A percentile compares a stretch with the other conserved stretches of the same genome.
Conservation (phyloP, 305 asterid genomes). For the Caryopteris hybrid region DNA sequence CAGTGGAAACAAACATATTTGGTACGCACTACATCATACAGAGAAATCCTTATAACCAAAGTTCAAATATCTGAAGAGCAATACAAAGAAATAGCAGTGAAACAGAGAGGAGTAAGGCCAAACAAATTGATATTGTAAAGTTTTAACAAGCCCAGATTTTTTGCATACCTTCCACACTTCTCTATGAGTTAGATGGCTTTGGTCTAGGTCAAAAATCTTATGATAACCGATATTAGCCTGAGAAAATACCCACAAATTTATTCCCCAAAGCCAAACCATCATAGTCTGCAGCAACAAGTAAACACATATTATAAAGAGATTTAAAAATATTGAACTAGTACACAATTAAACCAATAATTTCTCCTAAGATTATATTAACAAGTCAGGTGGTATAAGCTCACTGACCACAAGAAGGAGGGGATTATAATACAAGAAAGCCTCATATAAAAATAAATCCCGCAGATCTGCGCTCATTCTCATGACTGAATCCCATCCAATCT, state of each 20-base stretch:
- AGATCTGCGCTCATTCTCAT: constrained; percentile 96
- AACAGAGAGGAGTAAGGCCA: constrained; percentile 16
- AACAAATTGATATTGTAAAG: constrained; percentile 7
- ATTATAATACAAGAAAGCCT: constrained; percentile 97
- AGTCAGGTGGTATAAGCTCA: constrained; percentile 18
- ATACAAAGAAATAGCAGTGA: constrained; percentile 1
- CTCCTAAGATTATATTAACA: constrained; percentile 12
- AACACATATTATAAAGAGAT: constrained; percentile 6
- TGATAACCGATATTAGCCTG: constrained; percentile 72
- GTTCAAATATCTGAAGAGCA: neutral
- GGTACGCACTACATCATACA: no score
- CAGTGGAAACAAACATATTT: no score
- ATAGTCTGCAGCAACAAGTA: constrained; percentile 63
- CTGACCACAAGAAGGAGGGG: constrained; percentile 98
- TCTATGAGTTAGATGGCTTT: constrained; percentile 79
- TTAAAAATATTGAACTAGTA: neutral
- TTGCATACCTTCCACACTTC: constrained; percentile 90
- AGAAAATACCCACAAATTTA: constrained; percentile 85
- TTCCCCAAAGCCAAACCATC: constrained; percentile 98
- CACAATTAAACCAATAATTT: neutral
- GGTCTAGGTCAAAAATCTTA: constrained; percentile 90
- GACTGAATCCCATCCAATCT: constrained; percentile 99
- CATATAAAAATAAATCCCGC: constrained; percentile 85
- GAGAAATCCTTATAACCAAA: no score
- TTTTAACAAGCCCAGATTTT: neutral